phyloP scores from a whole-genome alignment of 352 stramenopile genomes.

The Phytophthora cajani region DNA sequence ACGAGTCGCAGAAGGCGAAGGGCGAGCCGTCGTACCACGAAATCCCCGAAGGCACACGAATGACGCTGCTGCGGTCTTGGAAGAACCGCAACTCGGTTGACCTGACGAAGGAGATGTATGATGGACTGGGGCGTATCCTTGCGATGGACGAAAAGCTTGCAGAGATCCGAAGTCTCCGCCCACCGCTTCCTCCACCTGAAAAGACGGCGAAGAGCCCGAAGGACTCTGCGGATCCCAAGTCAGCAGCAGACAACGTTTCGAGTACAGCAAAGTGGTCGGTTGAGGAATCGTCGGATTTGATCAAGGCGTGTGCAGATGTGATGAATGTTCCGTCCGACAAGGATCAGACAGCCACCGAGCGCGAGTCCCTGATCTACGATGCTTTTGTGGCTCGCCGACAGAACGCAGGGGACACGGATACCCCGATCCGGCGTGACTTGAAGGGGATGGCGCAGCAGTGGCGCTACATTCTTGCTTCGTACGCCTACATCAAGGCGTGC shows the following conservation, averaged over 20 bases:
- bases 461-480: constrained; percentile 48
- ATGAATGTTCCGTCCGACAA: constrained; percentile 36
- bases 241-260: neutral
- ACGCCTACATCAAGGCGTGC: constrained; percentile 48
- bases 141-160: constrained; percentile 39
- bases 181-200: constrained; percentile 18
- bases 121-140: constrained; percentile 40
- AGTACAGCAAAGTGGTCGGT: constrained; percentile 42
- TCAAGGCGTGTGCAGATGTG: constrained; percentile 48
- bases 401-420: constrained; percentile 31
- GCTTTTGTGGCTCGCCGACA: constrained; percentile 39
- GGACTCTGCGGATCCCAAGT: constrained; percentile 12
- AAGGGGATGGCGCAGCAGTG: constrained; percentile 46
- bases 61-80: constrained; percentile 43
- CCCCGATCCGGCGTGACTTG: constrained; percentile 32
- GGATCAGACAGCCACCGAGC: constrained; percentile 32
- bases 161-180: constrained; percentile 27
- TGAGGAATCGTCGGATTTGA: constrained; percentile 46
- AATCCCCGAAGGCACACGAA: constrained; percentile 31
- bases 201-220: constrained; percentile 17
- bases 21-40: constrained; percentile 34
- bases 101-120: constrained; percentile 44
- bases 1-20: constrained; percentile 41
- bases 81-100: constrained; percentile 52
- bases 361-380: constrained; percentile 45